Base-by-base conservation (phyloP, 2,329 filamentous ascomycete species). In the Tolypocladium ovalisporum region DNA sequence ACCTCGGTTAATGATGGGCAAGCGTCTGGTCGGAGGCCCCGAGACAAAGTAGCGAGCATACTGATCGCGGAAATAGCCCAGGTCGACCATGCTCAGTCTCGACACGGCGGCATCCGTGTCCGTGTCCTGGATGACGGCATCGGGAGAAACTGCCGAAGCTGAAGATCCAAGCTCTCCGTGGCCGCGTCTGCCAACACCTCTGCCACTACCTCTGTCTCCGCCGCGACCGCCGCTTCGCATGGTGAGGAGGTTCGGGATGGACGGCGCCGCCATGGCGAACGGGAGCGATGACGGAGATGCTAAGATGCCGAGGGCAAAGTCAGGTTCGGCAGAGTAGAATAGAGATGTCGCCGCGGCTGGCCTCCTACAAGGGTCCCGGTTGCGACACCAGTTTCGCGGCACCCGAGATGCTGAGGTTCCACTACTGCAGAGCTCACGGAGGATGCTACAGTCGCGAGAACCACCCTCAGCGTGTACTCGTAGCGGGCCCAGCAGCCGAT, bases 1-100 rank as follows among this genome's bases (percentile, higher is more conserved):
- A 90, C 93, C 93, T 83, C 93, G 79, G 68, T 99, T 97, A 67
- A 99, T 96, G 61, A 99, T 89, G 55, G 94, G 94, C 61, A 95
- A 79, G 58, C 93, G 80, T 62, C 88, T 81, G 15, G 83, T 75
- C 1, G 77, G 66, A 19, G 78, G 74, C 59, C 76, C 78, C 57
- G 80, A 75, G 2, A 88, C 85, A 68, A 97, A 90, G 56, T 79
- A 79, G 56, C 75, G 75, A 2, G 91, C 90, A 73, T 88, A 97
- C 0, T 82, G 82, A 68, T 99, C 94, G 2, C 88, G 75, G 1
- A 99, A 77, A 69, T 97, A 97, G 36, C 90, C 91, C 54, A 90
- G 70, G 57, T 88, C 82, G 19, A 97, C 90, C 15, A 93, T 93
- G 70, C 92, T 97, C 71, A 96, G 76, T 39, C 94, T 84, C 35